Base-by-base conservation (phyloP, 2,329 filamentous ascomycete genomes). In the Intubia oerlemansii region DNA sequence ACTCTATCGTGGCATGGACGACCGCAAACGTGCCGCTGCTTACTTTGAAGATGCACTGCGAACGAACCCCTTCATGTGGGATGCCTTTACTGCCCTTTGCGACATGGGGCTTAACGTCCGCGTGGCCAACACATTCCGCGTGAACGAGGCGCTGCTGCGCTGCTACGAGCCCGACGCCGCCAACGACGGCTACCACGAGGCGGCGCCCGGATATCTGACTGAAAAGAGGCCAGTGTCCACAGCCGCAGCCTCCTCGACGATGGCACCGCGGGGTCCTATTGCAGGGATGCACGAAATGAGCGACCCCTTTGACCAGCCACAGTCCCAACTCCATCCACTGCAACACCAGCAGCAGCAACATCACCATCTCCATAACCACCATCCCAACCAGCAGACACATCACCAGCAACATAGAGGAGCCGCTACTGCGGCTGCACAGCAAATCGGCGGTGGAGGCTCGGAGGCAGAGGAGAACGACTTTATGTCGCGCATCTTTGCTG, bases 1-100 rank as follows among this genome's bases (percentile, higher is more conserved):
- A 51, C 57, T 98, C 17, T 85, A 82, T 54, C 69, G 76, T 27
- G 79, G 67, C 3, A 74, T 88, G 41, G 77, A 92, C 40, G 64
- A 79, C 42, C 77, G 77, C 43, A 76, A 76, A 40, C 82, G 79
- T 49, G 84, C 88, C 7, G 70, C 85, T 11, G 66, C 77, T 38
- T 81, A 69, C 47, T 95, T 88, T 45, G 81, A 91, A 39, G 81
- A 90, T 34, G 70, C 84, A 5, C 55, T 98, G 41, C 90, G 84
- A 51, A 50, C 72, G 31, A 98, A 95, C 43, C 84, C 88, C 2
- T 85, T 95, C 50, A 88, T 92, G 66, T 98, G 88, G 88, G 88
- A 98, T 56, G 84, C 85, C 1, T 95, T 95, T 42, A 71, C 74
- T 14, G 75, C 69, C 11, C 62, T 98, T 7, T 92, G 84, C 46